These are phyloP conservation scores for Saccharomyces hybrid DNA, from an alignment of 1,139 yeast genomes.

Conservation along the genomic window DNA sequence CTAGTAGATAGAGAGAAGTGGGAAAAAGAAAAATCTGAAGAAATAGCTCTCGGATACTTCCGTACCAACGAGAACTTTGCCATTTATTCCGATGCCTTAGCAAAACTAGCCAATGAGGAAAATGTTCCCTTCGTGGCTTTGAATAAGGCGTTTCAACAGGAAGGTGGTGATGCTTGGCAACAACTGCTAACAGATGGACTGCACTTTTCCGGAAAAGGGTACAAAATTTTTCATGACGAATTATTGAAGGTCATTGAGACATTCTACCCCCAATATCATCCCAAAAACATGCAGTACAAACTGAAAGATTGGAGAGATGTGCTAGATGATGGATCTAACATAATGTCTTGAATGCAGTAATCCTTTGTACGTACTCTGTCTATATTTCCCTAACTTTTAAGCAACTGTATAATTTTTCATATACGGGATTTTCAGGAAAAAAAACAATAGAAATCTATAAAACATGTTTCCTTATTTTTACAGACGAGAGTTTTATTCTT, in stretches of 20 bases:
- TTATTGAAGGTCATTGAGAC: conserved; percentile 35
- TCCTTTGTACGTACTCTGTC: neutral
- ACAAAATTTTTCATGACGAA: conserved; percentile 42
- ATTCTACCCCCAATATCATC: conserved; percentile 42
- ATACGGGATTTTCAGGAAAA: neutral
- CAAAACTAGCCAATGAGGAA: conserved; percentile 38
- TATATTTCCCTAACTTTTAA: neutral
- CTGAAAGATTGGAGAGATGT: conserved; percentile 38
- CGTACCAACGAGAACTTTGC: conserved; percentile 38
- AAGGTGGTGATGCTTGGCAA: conserved; percentile 24
- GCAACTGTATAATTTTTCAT: neutral
- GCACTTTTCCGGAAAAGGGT: conserved; percentile 58
- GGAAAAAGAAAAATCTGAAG: conserved; percentile 30
- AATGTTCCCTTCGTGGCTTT: conserved; percentile 48
- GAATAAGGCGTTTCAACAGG: conserved; percentile 37
- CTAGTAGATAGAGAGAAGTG: conserved; percentile 42
- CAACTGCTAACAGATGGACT: conserved; percentile 50
- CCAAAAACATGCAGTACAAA: conserved; percentile 33
- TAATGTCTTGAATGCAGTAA: neutral
- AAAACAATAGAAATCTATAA: neutral
- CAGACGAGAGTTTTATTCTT: neutral
- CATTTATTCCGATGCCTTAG: conserved; percentile 45
- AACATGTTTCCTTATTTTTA: neutral
- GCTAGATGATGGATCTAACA: neutral
- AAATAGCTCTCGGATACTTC: conserved; percentile 31